Evolutionary conservation across 2,329 filamentous ascomycete species (phyloP), one percentile per base, ranked within the genome.

Genomic region (Tolypocladium cylindrosporum): DNA sequence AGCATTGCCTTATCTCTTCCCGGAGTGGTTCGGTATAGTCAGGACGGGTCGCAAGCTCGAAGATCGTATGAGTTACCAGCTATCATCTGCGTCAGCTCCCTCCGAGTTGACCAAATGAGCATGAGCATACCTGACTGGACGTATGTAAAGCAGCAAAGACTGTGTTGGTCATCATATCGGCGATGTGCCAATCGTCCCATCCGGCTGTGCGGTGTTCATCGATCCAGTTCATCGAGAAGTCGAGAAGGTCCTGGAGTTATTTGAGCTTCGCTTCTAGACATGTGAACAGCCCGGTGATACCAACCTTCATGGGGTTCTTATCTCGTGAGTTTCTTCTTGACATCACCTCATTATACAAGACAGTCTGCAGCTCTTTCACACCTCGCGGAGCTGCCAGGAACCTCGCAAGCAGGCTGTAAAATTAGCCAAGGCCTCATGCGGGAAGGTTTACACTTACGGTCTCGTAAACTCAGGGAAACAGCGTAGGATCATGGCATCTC

Each of bases 131-230:
- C 21, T 62, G 61, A 48, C 61, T 62, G 2, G 61, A 59, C 2
- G 61, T 60, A 37, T 62, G 61, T 36, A 62, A 31, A 21, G 57
- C 59, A 11, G 59, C 61, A 21, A 61, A 62, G 16, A 62, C 58
- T 10, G 54, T 50, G 24, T 54, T 59, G 40, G 55, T 58, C 55
- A 62, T 59, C 57, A 61, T 59, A 11, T 60, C 54, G 2, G 55
- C 48, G 6, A 60, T 42, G 21, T 62, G 55, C 41, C 41, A 37
- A 40, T 60, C 61, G 8, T 55, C 55, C 56, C 51, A 59, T 1
- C 36, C 21, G 7, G 34, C 31, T 9, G 40, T 36, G 11, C 19
- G 42, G 19, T 56, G 57, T 24, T 59, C 41, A 24, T 62, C 59
- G n/a, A 57, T 37, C 61, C 61, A 62, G 36, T 55, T 55, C 21